Evolutionary conservation across 2,329 filamentous ascomycete species (phyloP).

Genomic region (Trichothecium roseum): DNA sequence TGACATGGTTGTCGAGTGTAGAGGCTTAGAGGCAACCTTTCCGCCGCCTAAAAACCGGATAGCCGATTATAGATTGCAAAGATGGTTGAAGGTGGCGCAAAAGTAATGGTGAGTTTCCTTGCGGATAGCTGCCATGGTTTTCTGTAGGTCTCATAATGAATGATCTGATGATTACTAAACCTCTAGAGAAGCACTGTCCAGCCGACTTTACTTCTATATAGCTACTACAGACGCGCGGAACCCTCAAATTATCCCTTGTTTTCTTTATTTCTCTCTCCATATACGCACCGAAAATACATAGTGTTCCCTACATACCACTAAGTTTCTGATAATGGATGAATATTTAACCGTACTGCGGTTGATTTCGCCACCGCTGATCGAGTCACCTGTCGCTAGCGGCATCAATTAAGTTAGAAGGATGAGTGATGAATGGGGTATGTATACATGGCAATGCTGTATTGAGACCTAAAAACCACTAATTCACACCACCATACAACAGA

Average conservation of each 20-base stretch:
- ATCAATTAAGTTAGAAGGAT: slow-evolving; percentile 21
- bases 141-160: background rate
- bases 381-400: slow-evolving; percentile 16
- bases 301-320: background rate
- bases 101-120: background rate
- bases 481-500: slow-evolving; percentile 26
- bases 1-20: too few species aligned
- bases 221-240: background rate
- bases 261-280: slow-evolving; percentile 2
- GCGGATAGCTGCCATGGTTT: background rate
- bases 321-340: slow-evolving; percentile 15
- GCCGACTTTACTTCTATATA: background rate
- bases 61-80: slow-evolving; percentile 6
- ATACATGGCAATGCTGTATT: background rate
- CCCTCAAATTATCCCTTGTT: too few species aligned
- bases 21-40: too few species aligned
- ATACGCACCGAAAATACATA: slow-evolving; percentile 5
- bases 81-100: too few species aligned
- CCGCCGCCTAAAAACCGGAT: too few species aligned
- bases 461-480: slow-evolving; percentile 2
- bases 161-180: background rate
- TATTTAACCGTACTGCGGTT: slow-evolving; percentile 9
- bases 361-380: slow-evolving; percentile 13
- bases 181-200: too few species aligned
- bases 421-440: slow-evolving; percentile 40